phyloP scores from a whole-genome alignment of 495 filamentous ascomycete genomes.

The Lentithecium fluviatile region DNA sequence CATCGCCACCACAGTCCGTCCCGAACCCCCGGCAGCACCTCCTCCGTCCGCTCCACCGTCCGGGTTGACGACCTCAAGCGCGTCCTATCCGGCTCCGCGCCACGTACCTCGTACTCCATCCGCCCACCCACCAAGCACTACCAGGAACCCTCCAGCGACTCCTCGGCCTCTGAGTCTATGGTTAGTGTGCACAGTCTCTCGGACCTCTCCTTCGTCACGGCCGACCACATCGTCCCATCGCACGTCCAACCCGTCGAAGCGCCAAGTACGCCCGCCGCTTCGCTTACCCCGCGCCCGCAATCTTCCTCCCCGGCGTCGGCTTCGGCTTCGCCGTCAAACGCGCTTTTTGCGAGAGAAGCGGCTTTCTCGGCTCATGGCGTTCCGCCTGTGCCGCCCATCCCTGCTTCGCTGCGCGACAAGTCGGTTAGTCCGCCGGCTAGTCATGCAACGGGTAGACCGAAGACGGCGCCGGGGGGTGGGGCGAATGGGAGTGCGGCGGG shows the following conservation, averaged over 20 bases:
- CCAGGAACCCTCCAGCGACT: neutral
- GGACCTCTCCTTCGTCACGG: constrained; percentile 23
- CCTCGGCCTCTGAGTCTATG: constrained; percentile 36
- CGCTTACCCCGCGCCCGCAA: constrained; percentile 4
- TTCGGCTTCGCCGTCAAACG: constrained; percentile 4
- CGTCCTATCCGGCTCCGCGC: constrained; percentile 54
- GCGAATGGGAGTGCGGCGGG: constrained; percentile 19
- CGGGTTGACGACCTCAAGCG: constrained; percentile 85
- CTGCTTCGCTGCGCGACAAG: constrained; percentile 21
- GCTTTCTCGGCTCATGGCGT: constrained; percentile 13
- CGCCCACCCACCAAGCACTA: constrained; percentile 12
- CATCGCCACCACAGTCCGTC: constrained; percentile 49
- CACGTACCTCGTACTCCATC: constrained; percentile 22
- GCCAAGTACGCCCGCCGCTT: neutral
- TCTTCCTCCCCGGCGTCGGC: constrained; percentile 1
- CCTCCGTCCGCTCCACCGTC: constrained; percentile 65
- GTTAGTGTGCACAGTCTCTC: constrained; percentile 26
- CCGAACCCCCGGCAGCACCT: constrained; percentile 53
- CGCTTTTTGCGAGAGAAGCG: neutral
- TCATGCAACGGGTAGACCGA: constrained; percentile 4
- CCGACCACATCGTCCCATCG: neutral
- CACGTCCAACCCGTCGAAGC: neutral
- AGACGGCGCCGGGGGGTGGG: constrained; percentile 23
- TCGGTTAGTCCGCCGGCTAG: constrained; percentile 4
- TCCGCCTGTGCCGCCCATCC: constrained; percentile 35